Base-by-base conservation (phyloP, 2,329 filamentous ascomycete species). In the Basipetospora chlamydospora region DNA sequence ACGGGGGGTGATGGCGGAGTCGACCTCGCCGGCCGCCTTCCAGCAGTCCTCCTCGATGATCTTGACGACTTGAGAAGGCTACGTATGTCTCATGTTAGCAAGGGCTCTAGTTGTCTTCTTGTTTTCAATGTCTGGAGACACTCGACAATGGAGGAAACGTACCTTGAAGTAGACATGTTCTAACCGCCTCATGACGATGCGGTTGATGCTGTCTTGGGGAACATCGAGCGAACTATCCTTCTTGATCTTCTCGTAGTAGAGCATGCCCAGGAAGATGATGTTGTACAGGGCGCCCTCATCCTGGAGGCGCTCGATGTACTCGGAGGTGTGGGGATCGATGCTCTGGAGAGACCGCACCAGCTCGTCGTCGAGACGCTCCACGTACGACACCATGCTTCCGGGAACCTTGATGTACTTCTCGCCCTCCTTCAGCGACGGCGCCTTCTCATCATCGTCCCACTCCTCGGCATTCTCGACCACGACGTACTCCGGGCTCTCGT, bases 151-250 rank as follows among this genome's bases (percentile, higher is more conserved):
- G 30, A 7, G 11, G 30, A 21, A 2, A 43, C 64, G 46, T 58
- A 79, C 76, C 73, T 98, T 98, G 76, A 96, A 98, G 70, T 98
- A 98, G 51, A 96, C 73, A 59, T 98, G 92, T 62, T 98, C 92
- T 45, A 98, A 64, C 49, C 92, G 77, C 52, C 90, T 78, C 76
- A 95, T 93, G 47, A 95, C 73, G 37, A 95, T 76, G 41, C 90
- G 79, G 70, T 96, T 98, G 44, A 94, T 59, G 53, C 77, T 84
- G 44, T 95, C 88, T 58, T 95, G 85, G 18, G 80, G 70, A 26
- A 78, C 68, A 31, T 88, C 77, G 26, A 87, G 69, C 44, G 77
- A 67, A 31, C 69, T 56, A 43, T 80, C 75, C 58, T 81, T 77
- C 54, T 72, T 73, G 38, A 95, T 66, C 43, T 67, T 68, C 66